Evolutionary conservation across 257 asterid genomes (phyloP).

Genomic region (Salvia hispanica): DNA sequence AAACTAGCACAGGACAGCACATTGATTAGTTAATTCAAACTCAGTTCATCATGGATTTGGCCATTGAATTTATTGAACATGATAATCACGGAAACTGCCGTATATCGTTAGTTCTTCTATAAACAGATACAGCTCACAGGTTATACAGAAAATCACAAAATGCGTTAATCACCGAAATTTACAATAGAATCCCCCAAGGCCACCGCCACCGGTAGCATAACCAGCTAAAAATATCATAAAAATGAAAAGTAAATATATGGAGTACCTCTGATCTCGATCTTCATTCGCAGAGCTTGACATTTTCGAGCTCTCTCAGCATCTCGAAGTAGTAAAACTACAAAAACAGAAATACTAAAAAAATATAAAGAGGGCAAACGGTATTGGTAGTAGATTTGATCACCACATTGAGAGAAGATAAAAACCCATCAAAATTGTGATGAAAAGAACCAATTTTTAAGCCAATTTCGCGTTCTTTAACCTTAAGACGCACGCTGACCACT

Average conservation of each 20-base stretch:
- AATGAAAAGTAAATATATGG: neutral
- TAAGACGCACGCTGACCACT: conserved; percentile 43
- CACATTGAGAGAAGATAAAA: conserved; percentile 16
- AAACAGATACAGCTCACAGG: too few species aligned
- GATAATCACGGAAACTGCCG: too few species aligned
- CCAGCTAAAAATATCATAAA: neutral
- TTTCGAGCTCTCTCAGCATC: conserved; percentile 40
- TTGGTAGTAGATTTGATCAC: conserved; percentile 2
- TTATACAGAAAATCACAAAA: neutral
- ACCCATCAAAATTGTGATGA: conserved; percentile 25
- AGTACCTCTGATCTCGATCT: conserved; percentile 70
- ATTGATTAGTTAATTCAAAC: neutral
- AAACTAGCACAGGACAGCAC: conserved; percentile 19
- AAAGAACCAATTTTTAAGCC: conserved; percentile 14
- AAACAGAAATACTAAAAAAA: neutral
- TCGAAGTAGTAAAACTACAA: conserved; percentile 20
- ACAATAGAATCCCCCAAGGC: neutral
- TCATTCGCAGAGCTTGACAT: conserved; percentile 55
- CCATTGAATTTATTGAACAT: neutral
- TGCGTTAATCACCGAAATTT: neutral
- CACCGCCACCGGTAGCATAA: neutral
- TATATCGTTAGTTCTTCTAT: too few species aligned
- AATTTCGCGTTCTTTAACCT: conserved; percentile 22
- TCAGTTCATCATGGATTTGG: conserved; percentile 19
- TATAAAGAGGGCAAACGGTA: conserved; percentile 17